Conservation (phyloP, 495 filamentous ascomycete genomes). For the Aspergillus bridgeri region DNA sequence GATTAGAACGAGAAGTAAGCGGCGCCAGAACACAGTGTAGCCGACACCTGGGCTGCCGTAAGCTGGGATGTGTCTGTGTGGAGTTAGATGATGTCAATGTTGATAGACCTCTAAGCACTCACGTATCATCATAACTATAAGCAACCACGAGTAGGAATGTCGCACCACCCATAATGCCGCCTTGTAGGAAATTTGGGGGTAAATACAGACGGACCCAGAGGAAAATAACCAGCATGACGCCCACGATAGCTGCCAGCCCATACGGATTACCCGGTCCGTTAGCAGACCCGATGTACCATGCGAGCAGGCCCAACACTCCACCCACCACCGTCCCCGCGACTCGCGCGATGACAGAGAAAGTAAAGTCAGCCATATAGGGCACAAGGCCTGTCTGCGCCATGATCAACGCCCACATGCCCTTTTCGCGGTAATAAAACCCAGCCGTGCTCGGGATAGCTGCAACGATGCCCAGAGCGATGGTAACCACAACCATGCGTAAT, state of each 20-base stretch:
- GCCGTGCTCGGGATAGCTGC: conserved; percentile 36
- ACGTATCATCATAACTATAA: conserved; percentile 39
- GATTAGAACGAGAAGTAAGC: conserved; percentile 39
- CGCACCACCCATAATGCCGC: conserved; percentile 37
- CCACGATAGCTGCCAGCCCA: conserved; percentile 36
- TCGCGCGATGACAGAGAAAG: conserved; percentile 33
- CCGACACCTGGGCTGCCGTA: conserved; percentile 44
- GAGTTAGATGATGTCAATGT: not conserved
- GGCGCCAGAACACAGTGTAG: conserved; percentile 45
- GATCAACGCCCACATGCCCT: conserved; percentile 45
- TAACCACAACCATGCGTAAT: conserved; percentile 38
- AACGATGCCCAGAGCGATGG: conserved; percentile 39
- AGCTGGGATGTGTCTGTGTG: conserved; percentile 28
- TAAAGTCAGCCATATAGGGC: conserved; percentile 46
- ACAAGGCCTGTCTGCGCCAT: conserved; percentile 44
- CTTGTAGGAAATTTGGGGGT: conserved; percentile 27
- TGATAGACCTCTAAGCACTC: conserved; percentile 1
- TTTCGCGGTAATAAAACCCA: conserved; percentile 45
- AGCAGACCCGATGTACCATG: conserved; percentile 47
- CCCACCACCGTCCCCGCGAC: conserved; percentile 35
- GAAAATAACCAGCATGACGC: conserved; percentile 29
- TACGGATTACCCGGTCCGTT: conserved; percentile 40
- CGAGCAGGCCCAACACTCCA: conserved; percentile 37
- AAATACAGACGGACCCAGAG: conserved; percentile 40
- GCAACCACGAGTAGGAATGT: conserved; percentile 42